Conservation (phyloP, 306 rosid species). For the Sindora glabra region DNA sequence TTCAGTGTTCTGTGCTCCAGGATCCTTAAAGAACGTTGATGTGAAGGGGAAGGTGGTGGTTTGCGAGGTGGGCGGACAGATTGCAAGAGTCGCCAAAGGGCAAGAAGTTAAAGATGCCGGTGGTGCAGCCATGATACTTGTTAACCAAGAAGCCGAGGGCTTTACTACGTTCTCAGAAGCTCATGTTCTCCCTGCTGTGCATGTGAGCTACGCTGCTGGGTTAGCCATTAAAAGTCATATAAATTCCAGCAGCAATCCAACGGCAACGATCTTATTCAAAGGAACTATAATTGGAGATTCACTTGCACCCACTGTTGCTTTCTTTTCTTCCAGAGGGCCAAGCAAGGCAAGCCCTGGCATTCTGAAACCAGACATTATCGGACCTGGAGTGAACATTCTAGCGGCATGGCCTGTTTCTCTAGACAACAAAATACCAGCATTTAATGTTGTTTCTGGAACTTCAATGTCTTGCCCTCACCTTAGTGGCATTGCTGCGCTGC, state of each 20-base stretch:
- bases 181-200: slow-evolving; percentile 39
- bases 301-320: slow-evolving; percentile 27
- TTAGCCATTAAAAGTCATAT: slow-evolving; percentile 29
- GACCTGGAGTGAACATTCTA: slow-evolving; percentile 45
- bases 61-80: slow-evolving; percentile 30
- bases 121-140: slow-evolving; percentile 44
- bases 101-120: slow-evolving; percentile 30
- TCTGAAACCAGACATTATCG: slow-evolving; percentile 51
- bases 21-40: slow-evolving; percentile 13
- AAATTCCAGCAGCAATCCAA: slow-evolving; percentile 27
- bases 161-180: slow-evolving; percentile 14
- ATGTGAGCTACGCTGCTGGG: slow-evolving; percentile 27
- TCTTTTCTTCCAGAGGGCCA: slow-evolving; percentile 62
- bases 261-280: slow-evolving; percentile 28
- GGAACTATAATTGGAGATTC: slow-evolving; percentile 43
- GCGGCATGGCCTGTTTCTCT: slow-evolving; percentile 46
- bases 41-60: slow-evolving; percentile 44
- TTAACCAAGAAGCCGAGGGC: not conserved
- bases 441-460: slow-evolving; percentile 31
- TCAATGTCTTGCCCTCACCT: slow-evolving; percentile 64
- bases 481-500: slow-evolving; percentile 49
- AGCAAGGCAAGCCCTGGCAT: slow-evolving; percentile 35
- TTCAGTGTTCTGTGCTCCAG: slow-evolving; percentile 10
- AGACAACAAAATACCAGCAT: slow-evolving; percentile 31
- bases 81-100: not conserved